Percentiles rank a stretch among this genome's conserved stretches.
These are phyloP conservation scores for Chytridiales sp. DNA, from an alignment of 371 early-diverging fungal species.

Conservation along the genomic window DNA sequence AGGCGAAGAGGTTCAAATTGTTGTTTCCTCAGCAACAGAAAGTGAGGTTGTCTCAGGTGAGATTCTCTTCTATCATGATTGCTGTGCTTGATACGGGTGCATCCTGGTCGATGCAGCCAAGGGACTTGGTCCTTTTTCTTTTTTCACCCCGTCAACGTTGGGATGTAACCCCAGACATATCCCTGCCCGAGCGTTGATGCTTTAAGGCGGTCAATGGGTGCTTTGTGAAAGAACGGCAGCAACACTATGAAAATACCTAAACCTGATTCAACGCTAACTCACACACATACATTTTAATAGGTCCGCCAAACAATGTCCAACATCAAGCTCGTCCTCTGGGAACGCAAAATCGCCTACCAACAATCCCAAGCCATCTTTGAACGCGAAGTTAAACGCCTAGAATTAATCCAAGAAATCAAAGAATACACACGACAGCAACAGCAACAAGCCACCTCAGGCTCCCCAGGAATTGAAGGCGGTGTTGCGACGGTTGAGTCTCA, in stretches of 20 bases:
- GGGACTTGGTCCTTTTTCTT: no score
- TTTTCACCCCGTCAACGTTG: no score
- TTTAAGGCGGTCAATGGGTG: no score
- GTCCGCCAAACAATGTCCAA: slow-evolving; percentile 91
- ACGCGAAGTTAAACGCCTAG: slow-evolving; percentile 26
- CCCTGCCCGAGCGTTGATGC: no score
- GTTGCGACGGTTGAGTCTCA: background rate
- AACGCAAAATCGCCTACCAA: slow-evolving; percentile 75
- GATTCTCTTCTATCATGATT: background rate
- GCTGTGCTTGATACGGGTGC: no score
- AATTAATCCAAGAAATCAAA: background rate
- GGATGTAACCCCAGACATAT: no score
- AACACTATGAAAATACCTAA: no score
- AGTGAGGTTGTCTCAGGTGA: slow-evolving; percentile 73
- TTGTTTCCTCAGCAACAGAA: slow-evolving; percentile 74
- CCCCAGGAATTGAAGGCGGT: slow-evolving; percentile 1
- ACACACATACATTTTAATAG: slow-evolving; percentile 46
- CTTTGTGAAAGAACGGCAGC: no score
- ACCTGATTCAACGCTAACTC: no score
- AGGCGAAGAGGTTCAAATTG: slow-evolving; percentile 72
- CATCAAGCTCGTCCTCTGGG: slow-evolving; percentile 88
- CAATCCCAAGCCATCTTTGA: slow-evolving; percentile 51
- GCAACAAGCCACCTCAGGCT: background rate
- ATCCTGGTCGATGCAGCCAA: no score
- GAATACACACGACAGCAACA: background rate